phyloP scores from a whole-genome alignment of 768 basidiomycete species.

The Chalciporus pseudorubinellus region DNA sequence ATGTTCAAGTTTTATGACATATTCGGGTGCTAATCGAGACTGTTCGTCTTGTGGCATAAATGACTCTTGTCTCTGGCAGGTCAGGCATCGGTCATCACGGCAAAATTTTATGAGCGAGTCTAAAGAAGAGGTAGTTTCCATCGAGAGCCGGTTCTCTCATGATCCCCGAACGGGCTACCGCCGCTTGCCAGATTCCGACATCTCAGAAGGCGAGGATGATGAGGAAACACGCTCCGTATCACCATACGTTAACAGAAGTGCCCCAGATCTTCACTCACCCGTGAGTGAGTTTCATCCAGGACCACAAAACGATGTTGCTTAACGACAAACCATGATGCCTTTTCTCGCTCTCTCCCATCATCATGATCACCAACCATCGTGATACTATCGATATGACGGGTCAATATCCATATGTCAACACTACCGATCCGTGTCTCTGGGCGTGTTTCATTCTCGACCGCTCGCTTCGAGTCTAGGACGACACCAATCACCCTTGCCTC shows the following conservation, averaged over 20 bases:
- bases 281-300: conserved; percentile 20
- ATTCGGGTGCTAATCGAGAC: not conserved
- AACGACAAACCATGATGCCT: not conserved
- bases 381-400: not conserved
- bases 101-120: conserved; percentile 2
- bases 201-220: conserved; percentile 16
- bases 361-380: not conserved
- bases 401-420: too few relatives aligned
- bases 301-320: not conserved
- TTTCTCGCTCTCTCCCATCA: too few relatives aligned
- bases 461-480: conserved; percentile 14
- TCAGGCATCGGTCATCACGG: not conserved
- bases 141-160: not conserved
- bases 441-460: not conserved
- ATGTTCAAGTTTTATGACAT: too few relatives aligned
- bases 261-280: not conserved
- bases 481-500: conserved; percentile 3
- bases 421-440: too few relatives aligned
- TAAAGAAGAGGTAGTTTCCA: conserved; percentile 9
- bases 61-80: too few relatives aligned
- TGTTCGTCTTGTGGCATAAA: not conserved
- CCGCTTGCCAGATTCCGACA: conserved; percentile 3
- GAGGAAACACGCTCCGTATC: conserved; percentile 1
- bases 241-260: not conserved
- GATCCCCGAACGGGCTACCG: conserved; percentile 1